These are phyloP conservation scores for Dipodascopsis uninucleata DNA, from an alignment of 805 yeast genomes.

Conservation along the genomic window DNA sequence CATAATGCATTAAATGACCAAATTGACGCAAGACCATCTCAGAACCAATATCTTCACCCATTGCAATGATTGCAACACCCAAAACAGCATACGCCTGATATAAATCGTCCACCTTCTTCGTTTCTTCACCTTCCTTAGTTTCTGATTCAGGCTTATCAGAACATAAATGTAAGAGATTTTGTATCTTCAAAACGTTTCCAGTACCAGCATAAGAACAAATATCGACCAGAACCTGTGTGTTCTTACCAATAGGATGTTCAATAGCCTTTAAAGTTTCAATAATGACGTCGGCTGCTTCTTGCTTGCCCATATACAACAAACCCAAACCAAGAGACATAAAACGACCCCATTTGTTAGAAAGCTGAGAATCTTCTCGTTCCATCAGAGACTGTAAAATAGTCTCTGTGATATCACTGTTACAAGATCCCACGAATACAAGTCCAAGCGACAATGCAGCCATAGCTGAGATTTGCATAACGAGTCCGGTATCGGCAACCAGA, in stretches of 20 bases:
- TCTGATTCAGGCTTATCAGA: conserved; percentile 31
- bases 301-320: conserved; percentile 84
- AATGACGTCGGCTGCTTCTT: conserved; percentile 83
- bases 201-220: conserved; percentile 97
- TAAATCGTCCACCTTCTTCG: conserved; percentile 49
- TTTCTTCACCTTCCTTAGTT: conserved; percentile 40
- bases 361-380: conserved; percentile 75
- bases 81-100: conserved; percentile 86
- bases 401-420: conserved; percentile 92
- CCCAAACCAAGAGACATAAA: conserved; percentile 92
- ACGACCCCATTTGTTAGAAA: conserved; percentile 80
- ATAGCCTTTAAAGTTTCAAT: conserved; percentile 90
- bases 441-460: conserved; percentile 90
- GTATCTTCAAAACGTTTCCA: conserved; percentile 93
- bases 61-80: conserved; percentile 89
- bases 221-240: conserved; percentile 82
- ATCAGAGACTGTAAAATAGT: conserved; percentile 83
- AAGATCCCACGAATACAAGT: conserved; percentile 91
- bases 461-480: conserved; percentile 73
- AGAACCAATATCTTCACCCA: conserved; percentile 98
- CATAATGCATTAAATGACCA: conserved; percentile 96
- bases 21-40: conserved; percentile 97
- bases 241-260: conserved; percentile 88
- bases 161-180: conserved; percentile 82
- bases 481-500: conserved; percentile 69